Percentiles rank a stretch among this genome's conserved stretches.
Evolutionary conservation across 2,329 filamentous ascomycete genomes (phyloP).

Genomic region (Aspergillus neoniger): DNA sequence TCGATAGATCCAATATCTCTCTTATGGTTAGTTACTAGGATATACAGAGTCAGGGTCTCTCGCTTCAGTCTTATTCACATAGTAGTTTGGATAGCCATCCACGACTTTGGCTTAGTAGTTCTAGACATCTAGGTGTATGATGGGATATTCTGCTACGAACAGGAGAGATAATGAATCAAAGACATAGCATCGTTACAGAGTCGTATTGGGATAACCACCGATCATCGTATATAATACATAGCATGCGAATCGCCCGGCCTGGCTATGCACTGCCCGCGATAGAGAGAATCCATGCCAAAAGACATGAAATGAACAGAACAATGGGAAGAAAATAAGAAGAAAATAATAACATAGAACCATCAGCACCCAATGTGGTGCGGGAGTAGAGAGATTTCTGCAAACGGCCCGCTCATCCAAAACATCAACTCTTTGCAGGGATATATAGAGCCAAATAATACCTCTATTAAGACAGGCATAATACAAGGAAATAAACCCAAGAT

Average conservation of each 20-base stretch:
- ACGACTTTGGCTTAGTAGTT: too few species aligned
- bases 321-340: constrained; percentile 22
- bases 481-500: constrained; percentile 19
- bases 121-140: too few species aligned
- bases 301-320: background rate
- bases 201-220: constrained; percentile 27
- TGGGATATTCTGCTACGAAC: too few species aligned
- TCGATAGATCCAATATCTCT: too few species aligned
- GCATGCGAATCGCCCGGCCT: constrained; percentile 32
- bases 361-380: constrained; percentile 14
- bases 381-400: constrained; percentile 43
- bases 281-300: constrained; percentile 24
- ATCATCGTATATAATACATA: constrained; percentile 35
- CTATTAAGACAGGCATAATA: constrained; percentile 33
- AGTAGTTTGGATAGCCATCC: too few species aligned
- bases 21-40: too few species aligned
- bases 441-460: constrained; percentile 25
- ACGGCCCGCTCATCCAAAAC: constrained; percentile 35
- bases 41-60: background rate
- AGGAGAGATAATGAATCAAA: background rate
- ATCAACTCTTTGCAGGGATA: constrained; percentile 27
- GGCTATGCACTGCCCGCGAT: constrained; percentile 35
- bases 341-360: constrained; percentile 14
- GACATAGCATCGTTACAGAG: constrained; percentile 22
- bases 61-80: background rate